Conservation (phyloP, 306 rosid genomes). For the Lagenaria siceraria region DNA sequence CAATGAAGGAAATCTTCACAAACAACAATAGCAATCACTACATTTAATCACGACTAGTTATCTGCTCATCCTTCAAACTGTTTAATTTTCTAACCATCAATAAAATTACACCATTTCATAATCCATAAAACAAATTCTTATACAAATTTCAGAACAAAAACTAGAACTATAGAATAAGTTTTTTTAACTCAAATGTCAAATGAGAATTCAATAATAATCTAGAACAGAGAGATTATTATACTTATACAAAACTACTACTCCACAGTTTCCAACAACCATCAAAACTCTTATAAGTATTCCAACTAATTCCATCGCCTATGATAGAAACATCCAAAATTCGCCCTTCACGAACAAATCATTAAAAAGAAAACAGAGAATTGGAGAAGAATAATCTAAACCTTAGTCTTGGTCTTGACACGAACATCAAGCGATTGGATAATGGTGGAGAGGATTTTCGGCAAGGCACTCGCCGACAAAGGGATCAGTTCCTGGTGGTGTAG, state of each 20-base stretch:
- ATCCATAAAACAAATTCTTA: not conserved
- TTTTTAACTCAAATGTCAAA: not conserved
- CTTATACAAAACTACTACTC: not conserved
- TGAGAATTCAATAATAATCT: not conserved
- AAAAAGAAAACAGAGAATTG: not conserved
- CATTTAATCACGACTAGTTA: no score
- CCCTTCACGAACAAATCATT: not conserved
- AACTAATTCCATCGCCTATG: not conserved
- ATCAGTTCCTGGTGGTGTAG: not conserved
- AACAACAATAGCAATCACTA: no score
- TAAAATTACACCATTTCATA: no score
- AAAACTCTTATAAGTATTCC: not conserved
- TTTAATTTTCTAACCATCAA: no score
- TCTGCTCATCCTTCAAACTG: no score
- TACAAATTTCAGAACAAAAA: not conserved
- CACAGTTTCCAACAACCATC: not conserved
- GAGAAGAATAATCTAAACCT: conserved; percentile 18
- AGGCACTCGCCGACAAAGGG: conserved; percentile 72
- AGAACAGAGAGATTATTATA: not conserved
- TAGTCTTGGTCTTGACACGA: conserved; percentile 86
- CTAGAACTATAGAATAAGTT: not conserved
- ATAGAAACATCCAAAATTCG: not conserved
- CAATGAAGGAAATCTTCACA: no score
- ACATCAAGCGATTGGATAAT: conserved; percentile 84
- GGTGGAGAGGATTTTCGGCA: conserved; percentile 70